Evolutionary conservation across 179 eudicot species (phyloP).

Genomic region (Actinidia arguta): DNA sequence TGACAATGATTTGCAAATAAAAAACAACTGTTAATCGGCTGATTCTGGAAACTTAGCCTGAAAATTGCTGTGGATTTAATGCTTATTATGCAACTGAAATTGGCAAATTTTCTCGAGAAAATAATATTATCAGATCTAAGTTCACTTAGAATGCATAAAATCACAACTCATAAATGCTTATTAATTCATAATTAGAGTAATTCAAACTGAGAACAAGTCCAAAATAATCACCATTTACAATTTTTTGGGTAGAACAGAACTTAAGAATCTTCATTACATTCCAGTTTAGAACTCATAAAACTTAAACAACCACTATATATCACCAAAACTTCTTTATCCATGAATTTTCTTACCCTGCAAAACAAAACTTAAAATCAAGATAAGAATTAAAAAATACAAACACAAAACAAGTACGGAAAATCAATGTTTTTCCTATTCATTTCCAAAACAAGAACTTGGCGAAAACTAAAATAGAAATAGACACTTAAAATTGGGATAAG

Average conservation of each 20-base stretch:
- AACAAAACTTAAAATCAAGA: background rate
- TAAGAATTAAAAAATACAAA: background rate
- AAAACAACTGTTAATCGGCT: too few relatives aligned
- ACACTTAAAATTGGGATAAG: background rate
- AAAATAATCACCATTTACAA: too few relatives aligned
- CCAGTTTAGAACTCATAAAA: background rate
- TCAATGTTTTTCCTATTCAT: background rate
- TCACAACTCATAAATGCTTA: too few relatives aligned
- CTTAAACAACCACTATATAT: background rate
- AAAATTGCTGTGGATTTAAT: too few relatives aligned
- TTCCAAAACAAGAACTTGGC: background rate
- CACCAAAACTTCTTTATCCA: conserved; percentile 19
- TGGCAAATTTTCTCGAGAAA: too few relatives aligned
- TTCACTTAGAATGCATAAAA: too few relatives aligned
- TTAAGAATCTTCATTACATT: background rate
- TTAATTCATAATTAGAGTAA: too few relatives aligned
- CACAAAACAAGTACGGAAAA: background rate
- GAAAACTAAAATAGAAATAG: background rate
- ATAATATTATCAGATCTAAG: too few relatives aligned
- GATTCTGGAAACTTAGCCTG: too few relatives aligned
- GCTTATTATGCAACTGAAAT: too few relatives aligned
- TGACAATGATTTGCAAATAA: too few relatives aligned
- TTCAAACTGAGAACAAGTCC: too few relatives aligned
- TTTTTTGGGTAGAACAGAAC: background rate
- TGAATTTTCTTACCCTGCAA: conserved; percentile 28